Evolutionary conservation across 495 filamentous ascomycete species (phyloP), one percentile per base, ranked within the genome.

Genomic region (Margaritispora aquatica): DNA sequence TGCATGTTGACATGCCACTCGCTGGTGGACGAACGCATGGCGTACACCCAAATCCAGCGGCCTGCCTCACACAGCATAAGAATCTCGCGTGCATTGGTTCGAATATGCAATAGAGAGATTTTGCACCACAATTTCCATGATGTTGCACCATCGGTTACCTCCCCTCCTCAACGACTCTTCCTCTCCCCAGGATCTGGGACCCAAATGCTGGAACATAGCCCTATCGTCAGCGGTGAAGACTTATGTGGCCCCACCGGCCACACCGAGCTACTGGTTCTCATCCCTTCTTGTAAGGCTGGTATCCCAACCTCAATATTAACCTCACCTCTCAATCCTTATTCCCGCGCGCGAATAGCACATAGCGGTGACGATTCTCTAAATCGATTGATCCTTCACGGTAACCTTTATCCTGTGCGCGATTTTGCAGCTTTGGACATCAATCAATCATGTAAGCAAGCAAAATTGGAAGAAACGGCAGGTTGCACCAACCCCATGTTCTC

Each of bases 21-120:
- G 38, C 38, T 44, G 38, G 38, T 44, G 38, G 38, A 44, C 38
- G 38, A 44, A 44, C 38, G 38, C 17, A n/a, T 44, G 38, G 38
- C 15, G 17, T 24, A 55, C 26, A 27, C 27, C 44, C 52, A 50
- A 7, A 58, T 58, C 24, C 17, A 51, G 59, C 54, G 17, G 15
- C 21, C 19, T 50, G 48, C 48, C 29, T 57, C 13, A 38, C 46
- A 52, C 36, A 34, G 26, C 55, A 62, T 62, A 57, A n/a, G n/a
- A n/a, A n/a, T n/a, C n/a, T 61, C 15, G 23, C 38, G 29, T 60
- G 31, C 60, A 52, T 48, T 48, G 57, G n/a, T 57, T 57, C 59
- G 55, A 36, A 62, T 58, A 49, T n/a, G n/a, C n/a, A n/a, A n/a
- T 3, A 44, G 38, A n/a, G 38, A 44, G 2, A 9, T 10, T 44